Base-by-base conservation (phyloP, 192 early-diverging fungal species). In the Mortierella alpina region DNA sequence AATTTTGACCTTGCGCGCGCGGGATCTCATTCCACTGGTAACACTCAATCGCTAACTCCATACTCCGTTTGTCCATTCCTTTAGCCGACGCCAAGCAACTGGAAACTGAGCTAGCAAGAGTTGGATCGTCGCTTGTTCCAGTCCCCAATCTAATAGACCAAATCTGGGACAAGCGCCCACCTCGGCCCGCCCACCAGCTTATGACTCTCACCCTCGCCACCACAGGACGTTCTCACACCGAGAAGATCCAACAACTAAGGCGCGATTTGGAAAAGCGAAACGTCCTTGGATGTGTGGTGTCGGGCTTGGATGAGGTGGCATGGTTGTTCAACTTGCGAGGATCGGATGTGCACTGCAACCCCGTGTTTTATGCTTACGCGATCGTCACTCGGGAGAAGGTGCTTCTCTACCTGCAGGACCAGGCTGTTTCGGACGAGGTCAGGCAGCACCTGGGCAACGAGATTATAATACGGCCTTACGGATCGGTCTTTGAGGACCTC, bases 291-390 rank as follows among this genome's bases (percentile, higher is more conserved):
- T 88, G 92, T 63, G 89, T 96, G 1, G 88, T 97, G 1, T 91
- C 96, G 0, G 95, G 92, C 5, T 85, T 99, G 66, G 98, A 98
- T 75, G 98, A 99, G 82, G 90, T 99, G 67, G 95, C 95, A 11
- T 99, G 98, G 98, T 84, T 99, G 44, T 96, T 96, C 77, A 99
- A 99, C 74, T 85, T 99, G 60, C 93, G 98, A 60, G 98, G 98
- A n/a, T 93, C 91, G 44, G 98, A 99, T 73, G 94, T 99, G 63
- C 86, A 88, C 50, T 99, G 91, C 86, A 99, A 99, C 75, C 98
- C 98, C 0, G 97, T 99, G 6, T 98, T 99, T 83, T 95, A 95
- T 69, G 86, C 96, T 1, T 99, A 96, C 69, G 91, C 95, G 0
- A 74, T 97, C 8, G 81, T 99, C 22, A 96, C 96, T 6, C 59